Base-by-base conservation (phyloP, 1,284 basidiomycete genomes). In the Ceratorhiza oryzae-sativae region DNA sequence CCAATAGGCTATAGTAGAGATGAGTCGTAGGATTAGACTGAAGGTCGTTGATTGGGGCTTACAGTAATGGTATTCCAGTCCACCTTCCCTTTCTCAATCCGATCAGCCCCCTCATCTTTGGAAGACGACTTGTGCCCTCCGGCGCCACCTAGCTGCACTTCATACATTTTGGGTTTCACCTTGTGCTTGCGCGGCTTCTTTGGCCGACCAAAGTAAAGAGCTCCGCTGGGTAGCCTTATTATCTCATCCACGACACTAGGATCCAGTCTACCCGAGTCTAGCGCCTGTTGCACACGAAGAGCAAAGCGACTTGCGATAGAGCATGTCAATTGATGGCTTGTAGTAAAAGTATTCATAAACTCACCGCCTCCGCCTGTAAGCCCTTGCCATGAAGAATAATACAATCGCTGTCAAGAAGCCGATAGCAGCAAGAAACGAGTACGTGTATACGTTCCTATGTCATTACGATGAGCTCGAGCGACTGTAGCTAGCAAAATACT, bases 371-470 rank as follows among this genome's bases (percentile, higher is more conserved):
- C 41, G 9, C 2, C 10, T 25, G 30, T 70, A 48, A 23, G 53
- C 32, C 36, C 55, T 70, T 15, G 13, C 23, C 20, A 58, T 30
- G n/a, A 70, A 70, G 15, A 70, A 20, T 9, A 70, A 36, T 9
- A 70, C 53, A 27, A 70, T 13, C 3, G 45, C n/a, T 6, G 41
- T 23, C 18, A 70, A n/a, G n/a, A 70, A 58, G 0, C 39, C 67
- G 9, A 58, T 58, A 20, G 34, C 67, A 46, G 41, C 67, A 13
- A 70, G 55, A 32, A 70, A 58, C n/a, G 53, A 46, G 41, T 58
- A 70, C 20, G 67, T 58, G 51, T 70, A 70, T 30, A 70, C 13
- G 18, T 30, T 55, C 53, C 67, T 70, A 27, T 3, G 18, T 42
- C n/a, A 61, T 27, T 32, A 39, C 6, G 6, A n/a, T 61, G 4